Percentiles rank a stretch among this genome's conserved stretches.
These are phyloP conservation scores for Bauhinia variegata DNA, from an alignment of 306 rosid species.

Conservation along the genomic window DNA sequence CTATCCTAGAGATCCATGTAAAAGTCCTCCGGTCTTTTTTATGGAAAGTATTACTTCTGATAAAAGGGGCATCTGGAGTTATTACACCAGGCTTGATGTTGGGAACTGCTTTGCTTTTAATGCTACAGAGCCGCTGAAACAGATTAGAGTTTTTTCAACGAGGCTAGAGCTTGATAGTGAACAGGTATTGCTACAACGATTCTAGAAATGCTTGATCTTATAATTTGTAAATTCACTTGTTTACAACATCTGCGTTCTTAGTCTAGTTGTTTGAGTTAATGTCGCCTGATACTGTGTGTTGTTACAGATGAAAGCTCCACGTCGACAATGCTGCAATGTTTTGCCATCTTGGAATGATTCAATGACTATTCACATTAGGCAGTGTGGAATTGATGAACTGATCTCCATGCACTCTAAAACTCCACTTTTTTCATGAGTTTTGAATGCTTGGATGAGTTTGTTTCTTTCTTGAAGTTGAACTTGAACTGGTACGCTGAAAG, in stretches of 20 bases:
- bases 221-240: not conserved
- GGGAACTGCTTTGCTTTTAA: constrained; percentile 51
- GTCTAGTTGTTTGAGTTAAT: constrained; percentile 25
- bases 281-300: too few relatives aligned
- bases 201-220: not conserved
- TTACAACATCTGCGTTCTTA: constrained; percentile 26
- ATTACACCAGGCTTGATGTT: constrained; percentile 52
- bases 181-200: constrained; percentile 53
- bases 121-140: constrained; percentile 45
- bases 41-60: constrained; percentile 51
- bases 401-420: constrained; percentile 52
- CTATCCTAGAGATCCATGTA: constrained; percentile 71
- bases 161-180: constrained; percentile 64
- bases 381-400: constrained; percentile 58
- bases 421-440: constrained; percentile 12
- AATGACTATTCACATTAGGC: constrained; percentile 55
- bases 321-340: constrained; percentile 74
- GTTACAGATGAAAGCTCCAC: constrained; percentile 81
- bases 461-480: constrained; percentile 33
- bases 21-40: constrained; percentile 66
- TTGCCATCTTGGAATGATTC: constrained; percentile 48
- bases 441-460: constrained; percentile 29
- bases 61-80: constrained; percentile 55
- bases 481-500: constrained; percentile 5
- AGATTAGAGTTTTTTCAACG: constrained; percentile 57